Conservation (phyloP, 2,329 filamentous ascomycete species). For the Botryotinia calthae region DNA sequence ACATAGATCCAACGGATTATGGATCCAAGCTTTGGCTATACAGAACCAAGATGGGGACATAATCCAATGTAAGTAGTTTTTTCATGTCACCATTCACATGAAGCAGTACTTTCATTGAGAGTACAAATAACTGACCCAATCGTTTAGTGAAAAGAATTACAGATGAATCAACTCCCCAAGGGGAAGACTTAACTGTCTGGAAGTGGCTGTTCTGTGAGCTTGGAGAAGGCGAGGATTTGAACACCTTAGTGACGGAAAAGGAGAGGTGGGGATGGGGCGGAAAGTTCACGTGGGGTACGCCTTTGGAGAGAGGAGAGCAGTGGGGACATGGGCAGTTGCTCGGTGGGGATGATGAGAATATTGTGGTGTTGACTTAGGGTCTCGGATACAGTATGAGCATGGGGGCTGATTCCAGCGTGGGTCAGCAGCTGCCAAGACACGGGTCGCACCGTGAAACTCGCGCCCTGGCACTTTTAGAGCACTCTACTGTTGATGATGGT, state of each 20-base stretch:
- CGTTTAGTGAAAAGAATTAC: not conserved
- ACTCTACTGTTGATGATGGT: slow-evolving; percentile 5
- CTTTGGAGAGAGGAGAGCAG: not conserved
- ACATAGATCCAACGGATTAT: not conserved
- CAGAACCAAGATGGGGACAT: slow-evolving; percentile 1
- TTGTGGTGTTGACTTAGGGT: not conserved
- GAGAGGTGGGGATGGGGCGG: not conserved
- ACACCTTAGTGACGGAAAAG: not conserved
- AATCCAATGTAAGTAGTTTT: not conserved
- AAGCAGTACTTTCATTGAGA: not conserved
- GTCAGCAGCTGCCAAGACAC: slow-evolving; percentile 1
- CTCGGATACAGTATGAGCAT: not conserved
- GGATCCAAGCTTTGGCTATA: not conserved
- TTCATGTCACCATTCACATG: not conserved
- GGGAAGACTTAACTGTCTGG: not conserved
- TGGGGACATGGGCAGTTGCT: not conserved
- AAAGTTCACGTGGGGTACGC: not conserved
- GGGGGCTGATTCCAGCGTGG: not conserved
- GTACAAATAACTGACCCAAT: not conserved
- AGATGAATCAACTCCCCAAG: not conserved
- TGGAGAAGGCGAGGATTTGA: not conserved
- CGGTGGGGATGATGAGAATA: not conserved
- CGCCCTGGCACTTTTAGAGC: not conserved
- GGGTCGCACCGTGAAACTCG: not conserved
- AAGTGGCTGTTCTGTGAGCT: slow-evolving; percentile 7